Evolutionary conservation across 257 asterid genomes (phyloP).

Genomic region (Scutellaria minor): DNA sequence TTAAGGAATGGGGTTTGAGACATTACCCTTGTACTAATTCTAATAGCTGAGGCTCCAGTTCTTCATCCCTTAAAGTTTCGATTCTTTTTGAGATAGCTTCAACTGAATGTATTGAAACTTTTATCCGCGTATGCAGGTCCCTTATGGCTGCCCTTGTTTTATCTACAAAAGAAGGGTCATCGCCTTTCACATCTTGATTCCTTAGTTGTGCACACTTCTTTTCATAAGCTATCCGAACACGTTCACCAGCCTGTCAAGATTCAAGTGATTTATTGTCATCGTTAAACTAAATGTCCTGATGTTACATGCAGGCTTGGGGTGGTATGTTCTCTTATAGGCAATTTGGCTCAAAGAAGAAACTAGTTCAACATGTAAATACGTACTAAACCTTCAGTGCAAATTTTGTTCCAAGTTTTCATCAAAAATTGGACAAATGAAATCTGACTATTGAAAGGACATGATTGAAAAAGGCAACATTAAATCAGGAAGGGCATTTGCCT

Average conservation of each 20-base stretch:
- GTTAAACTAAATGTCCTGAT: background rate
- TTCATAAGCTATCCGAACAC: slow-evolving; percentile 77
- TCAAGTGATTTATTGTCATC: background rate
- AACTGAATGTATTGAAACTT: slow-evolving; percentile 90
- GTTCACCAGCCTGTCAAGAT: slow-evolving; percentile 76
- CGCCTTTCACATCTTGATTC: slow-evolving; percentile 79
- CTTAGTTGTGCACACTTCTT: slow-evolving; percentile 79
- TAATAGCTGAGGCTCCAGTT: slow-evolving; percentile 84
- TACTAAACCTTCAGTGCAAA: background rate
- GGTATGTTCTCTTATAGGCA: background rate
- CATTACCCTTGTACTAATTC: slow-evolving; percentile 84
- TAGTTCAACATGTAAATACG: background rate
- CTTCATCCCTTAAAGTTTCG: slow-evolving; percentile 85
- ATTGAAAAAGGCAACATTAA: background rate
- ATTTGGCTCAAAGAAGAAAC: slow-evolving; percentile 1
- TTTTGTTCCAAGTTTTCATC: background rate
- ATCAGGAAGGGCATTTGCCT: background rate
- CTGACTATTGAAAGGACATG: background rate
- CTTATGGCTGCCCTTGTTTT: slow-evolving; percentile 75
- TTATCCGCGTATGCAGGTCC: slow-evolving; percentile 79
- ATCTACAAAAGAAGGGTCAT: slow-evolving; percentile 61
- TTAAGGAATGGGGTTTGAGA: slow-evolving; percentile 4
- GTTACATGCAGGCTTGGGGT: background rate
- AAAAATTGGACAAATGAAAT: background rate
- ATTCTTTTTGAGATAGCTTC: slow-evolving; percentile 92